Percentiles rank a stretch among this genome's conserved stretches.
Evolutionary conservation across 1,284 basidiomycete species (phyloP).

Genomic region (Melanopsichium pennsylvanicum): DNA sequence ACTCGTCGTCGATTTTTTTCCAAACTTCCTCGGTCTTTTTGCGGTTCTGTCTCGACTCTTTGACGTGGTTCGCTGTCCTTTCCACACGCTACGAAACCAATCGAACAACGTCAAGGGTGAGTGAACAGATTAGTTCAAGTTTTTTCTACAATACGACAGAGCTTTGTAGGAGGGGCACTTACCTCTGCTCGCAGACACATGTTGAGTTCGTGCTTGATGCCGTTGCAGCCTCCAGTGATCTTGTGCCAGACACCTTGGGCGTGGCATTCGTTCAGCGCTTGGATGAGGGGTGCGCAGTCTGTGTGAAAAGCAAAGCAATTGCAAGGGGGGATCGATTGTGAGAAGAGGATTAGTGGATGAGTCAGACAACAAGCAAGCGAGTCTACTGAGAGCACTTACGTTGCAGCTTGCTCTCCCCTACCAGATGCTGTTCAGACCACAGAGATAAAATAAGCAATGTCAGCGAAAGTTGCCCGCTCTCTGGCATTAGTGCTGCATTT

Average conservation of each 20-base stretch:
- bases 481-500: too few species aligned
- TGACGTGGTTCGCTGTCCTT: conserved; percentile 34
- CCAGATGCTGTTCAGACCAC: conserved; percentile 46
- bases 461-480: too few species aligned
- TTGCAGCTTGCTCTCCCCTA: conserved; percentile 44
- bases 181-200: conserved; percentile 53
- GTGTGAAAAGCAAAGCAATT: neutral
- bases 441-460: too few species aligned
- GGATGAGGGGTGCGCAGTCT: conserved; percentile 52
- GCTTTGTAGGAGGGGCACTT: too few species aligned
- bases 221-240: conserved; percentile 52
- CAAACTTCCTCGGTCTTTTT: conserved; percentile 47
- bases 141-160: too few species aligned
- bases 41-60: conserved; percentile 28
- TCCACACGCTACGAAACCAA: conserved; percentile 21
- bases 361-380: too few species aligned
- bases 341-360: too few species aligned
- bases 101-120: neutral
- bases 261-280: conserved; percentile 50
- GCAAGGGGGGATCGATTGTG: neutral
- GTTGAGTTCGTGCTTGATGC: conserved; percentile 53
- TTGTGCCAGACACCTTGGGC: conserved; percentile 40
- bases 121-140: too few species aligned
- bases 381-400: conserved; percentile 29
- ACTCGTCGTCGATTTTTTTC: conserved; percentile 47